Base-by-base conservation (phyloP, 192 early-diverging fungal genomes). In the Glomus cerebriforme region DNA sequence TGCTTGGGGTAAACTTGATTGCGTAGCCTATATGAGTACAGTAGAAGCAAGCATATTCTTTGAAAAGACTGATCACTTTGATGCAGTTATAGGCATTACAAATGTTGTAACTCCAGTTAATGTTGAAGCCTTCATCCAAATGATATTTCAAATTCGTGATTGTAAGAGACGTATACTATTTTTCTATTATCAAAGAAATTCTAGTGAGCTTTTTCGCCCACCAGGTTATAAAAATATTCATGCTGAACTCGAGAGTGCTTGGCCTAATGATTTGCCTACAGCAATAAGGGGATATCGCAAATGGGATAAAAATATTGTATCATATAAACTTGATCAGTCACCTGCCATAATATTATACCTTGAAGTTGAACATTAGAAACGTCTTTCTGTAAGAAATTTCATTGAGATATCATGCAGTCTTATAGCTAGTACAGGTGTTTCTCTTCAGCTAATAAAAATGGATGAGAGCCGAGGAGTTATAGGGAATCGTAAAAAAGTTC, bases 341-440 rank as follows among this genome's bases (percentile, higher is more conserved):
- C 70, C 47, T 5, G 70, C 70, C 27, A 8, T 72, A 29, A 72
- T 72, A 58, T 31, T 47, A 58, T 72, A 54, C 49, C 47, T 72
- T 27, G 29, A 58, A 26, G 70, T 72, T 72, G 70, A 72, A 27
- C 47, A 72, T 72, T 24, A 54, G 26, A 72, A 72, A 72, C 47
- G n/a, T 29, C 47, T 72, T n/a, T n/a, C n/a, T n/a, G n/a, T n/a
- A n/a, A n/a, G n/a, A n/a, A n/a, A n/a, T n/a, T n/a, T n/a, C n/a
- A n/a, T n/a, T n/a, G n/a, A n/a, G n/a, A n/a, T n/a, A n/a, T n/a
- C n/a, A n/a, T n/a, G n/a, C n/a, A n/a, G n/a, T n/a, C n/a, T n/a
- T n/a, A n/a, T n/a, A n/a, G n/a, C n/a, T n/a, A n/a, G n/a, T n/a
- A n/a, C n/a, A n/a, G n/a, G n/a, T n/a, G n/a, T n/a, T n/a, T n/a